Evolutionary conservation across 2,329 filamentous ascomycete species (phyloP).

Genomic region (Alternaria arbusti): DNA sequence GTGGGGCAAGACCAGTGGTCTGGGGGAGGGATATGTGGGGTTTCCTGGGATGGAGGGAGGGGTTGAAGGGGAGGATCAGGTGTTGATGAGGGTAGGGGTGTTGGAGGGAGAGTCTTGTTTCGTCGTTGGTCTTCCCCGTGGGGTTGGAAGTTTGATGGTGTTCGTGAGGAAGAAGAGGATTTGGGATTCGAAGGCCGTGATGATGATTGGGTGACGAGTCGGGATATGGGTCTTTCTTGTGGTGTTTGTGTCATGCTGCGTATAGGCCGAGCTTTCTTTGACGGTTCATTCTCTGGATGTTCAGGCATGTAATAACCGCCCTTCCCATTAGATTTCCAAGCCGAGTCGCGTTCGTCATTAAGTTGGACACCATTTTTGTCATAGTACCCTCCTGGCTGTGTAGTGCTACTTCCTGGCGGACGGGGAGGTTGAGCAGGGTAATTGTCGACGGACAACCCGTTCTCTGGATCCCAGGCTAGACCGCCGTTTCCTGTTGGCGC

Average conservation of each 20-base stretch:
- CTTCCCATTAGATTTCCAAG: neutral
- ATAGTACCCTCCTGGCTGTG: neutral
- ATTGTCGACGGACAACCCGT: slow-evolving; percentile 52
- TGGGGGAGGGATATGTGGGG: slow-evolving; percentile 43
- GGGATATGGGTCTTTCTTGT: slow-evolving; percentile 41
- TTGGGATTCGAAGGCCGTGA: neutral
- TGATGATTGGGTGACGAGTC: slow-evolving; percentile 35
- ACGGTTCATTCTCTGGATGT: neutral
- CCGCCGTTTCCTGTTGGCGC: slow-evolving; percentile 45
- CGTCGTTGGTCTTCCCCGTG: neutral
- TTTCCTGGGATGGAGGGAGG: slow-evolving; percentile 12
- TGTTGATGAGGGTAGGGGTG: neutral
- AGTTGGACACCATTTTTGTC: neutral
- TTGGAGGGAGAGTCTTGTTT: neutral
- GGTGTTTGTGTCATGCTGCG: slow-evolving; percentile 22
- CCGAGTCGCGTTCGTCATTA: neutral
- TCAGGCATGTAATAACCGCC: neutral
- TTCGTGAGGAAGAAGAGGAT: slow-evolving; percentile 10
- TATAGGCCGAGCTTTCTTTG: slow-evolving; percentile 11
- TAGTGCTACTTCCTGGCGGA: neutral
- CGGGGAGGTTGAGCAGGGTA: slow-evolving; percentile 19
- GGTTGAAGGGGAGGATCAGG: neutral
- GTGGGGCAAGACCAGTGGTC: slow-evolving; percentile 64
- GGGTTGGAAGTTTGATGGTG: neutral
- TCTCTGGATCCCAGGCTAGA: slow-evolving; percentile 45